Conservation (phyloP, 768 basidiomycete genomes). For the Boletus subparvulus region DNA sequence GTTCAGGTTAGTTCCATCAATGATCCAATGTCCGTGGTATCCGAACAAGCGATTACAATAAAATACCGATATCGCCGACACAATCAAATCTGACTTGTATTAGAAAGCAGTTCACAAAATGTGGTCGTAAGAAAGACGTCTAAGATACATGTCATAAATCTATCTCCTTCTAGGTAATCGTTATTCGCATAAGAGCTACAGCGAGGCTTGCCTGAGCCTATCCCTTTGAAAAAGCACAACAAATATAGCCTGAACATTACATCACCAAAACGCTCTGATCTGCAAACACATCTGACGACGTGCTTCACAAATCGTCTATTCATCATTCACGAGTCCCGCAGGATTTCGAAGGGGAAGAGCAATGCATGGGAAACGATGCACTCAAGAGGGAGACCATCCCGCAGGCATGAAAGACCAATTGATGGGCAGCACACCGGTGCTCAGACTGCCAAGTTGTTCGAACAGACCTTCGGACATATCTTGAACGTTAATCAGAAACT, state of each 20-base stretch:
- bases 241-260: constrained; percentile 23
- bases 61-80: background rate
- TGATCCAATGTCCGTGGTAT: background rate
- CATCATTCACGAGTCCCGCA: constrained; percentile 6
- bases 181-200: constrained; percentile 14
- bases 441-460: constrained; percentile 46
- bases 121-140: constrained; percentile 7
- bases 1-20: background rate
- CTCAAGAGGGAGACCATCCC: constrained; percentile 43
- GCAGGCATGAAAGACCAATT: constrained; percentile 59
- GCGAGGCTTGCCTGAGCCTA: constrained; percentile 21
- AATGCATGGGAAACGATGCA: background rate
- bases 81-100: constrained; percentile 2
- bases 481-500: constrained; percentile 28
- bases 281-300: constrained; percentile 19
- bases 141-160: constrained; percentile 25
- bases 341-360: background rate
- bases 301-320: constrained; percentile 9
- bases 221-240: constrained; percentile 7
- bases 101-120: constrained; percentile 2
- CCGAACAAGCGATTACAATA: constrained; percentile 1
- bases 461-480: constrained; percentile 71
- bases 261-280: constrained; percentile 14
- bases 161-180: constrained; percentile 12
- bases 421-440: constrained; percentile 51